A percentile compares a stretch with the other conserved stretches of the same genome.
Conservation (phyloP, 2,329 filamentous ascomycete species). For the Ceratocystis ficicola region DNA sequence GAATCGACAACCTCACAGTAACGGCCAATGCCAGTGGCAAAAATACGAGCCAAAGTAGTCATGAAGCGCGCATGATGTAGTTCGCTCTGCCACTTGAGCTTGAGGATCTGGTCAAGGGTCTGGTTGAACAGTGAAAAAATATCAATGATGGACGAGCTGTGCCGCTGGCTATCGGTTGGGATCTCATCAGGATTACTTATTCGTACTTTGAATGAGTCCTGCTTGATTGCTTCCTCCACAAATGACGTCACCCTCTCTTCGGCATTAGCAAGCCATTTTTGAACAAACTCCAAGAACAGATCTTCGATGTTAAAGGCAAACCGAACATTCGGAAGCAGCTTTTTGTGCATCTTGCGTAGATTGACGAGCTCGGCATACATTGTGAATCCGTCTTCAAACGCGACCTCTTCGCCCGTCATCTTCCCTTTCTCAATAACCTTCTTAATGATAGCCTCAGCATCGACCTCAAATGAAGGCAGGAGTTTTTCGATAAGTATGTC, state of each 20-base stretch:
- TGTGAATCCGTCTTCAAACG: slow-evolving; percentile 85
- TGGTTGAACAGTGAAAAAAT: slow-evolving; percentile 91
- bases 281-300: slow-evolving; percentile 81
- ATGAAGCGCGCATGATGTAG: slow-evolving; percentile 93
- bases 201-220: slow-evolving; percentile 73
- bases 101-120: slow-evolving; percentile 72
- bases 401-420: slow-evolving; percentile 59
- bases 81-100: slow-evolving; percentile 86
- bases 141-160: slow-evolving; percentile 87
- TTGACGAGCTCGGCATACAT: slow-evolving; percentile 80
- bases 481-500: slow-evolving; percentile 69
- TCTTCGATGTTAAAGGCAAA: slow-evolving; percentile 85
- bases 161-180: slow-evolving; percentile 66
- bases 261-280: slow-evolving; percentile 80
- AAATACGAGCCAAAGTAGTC: slow-evolving; percentile 78
- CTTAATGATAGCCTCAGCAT: slow-evolving; percentile 72
- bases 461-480: slow-evolving; percentile 80
- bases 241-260: slow-evolving; percentile 69
- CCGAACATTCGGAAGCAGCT: slow-evolving; percentile 56
- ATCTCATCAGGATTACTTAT: slow-evolving; percentile 50
- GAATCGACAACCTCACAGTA: slow-evolving; percentile 89
- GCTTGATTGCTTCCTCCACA: slow-evolving; percentile 81
- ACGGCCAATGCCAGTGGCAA: slow-evolving; percentile 67
- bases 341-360: slow-evolving; percentile 67
- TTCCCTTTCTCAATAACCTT: slow-evolving; percentile 65